Evolutionary conservation across 306 rosid species (phyloP), one percentile per base, ranked within the genome.

Genomic region (Fragaria ananassa): DNA sequence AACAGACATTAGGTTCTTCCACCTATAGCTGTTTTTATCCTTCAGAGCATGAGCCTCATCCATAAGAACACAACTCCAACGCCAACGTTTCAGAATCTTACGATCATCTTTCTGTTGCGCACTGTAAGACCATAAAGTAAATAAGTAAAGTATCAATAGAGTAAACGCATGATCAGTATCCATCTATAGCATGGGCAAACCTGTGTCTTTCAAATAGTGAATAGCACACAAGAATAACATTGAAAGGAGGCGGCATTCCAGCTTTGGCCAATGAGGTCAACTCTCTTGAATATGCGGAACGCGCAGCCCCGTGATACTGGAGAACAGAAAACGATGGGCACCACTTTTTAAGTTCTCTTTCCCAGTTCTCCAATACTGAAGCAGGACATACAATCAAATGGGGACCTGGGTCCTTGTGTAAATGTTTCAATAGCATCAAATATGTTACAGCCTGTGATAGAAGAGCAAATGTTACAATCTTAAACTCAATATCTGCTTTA

Each of bases 41-140:
- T 95, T 95, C 87, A 95, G 86, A 63, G 97, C 99, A 89, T 95
- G 99, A 66, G 99, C 99, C 86, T 95, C 97, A 19, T 95, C 97
- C 99, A 95, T 95, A 73, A 95, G 90, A 80, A 95, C 97, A 83
- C 97, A 90, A 81, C 99, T 95, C 97, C 97, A 95, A 61, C 71
- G 86, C 99, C 96, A 95, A 37, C 97, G 96, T 87, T 92, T 95
- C 78, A 95, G 87, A 77, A 88, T 81, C 86, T 87, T 95, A 37
- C 97, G 97, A 76, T 95, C 99, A 80, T 95, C 98, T 83, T 95
- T 95, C 87, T 95, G 98, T 85, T 90, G 97, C 65, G 92, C 80
- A 85, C 98, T 95, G 92, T 78, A 88, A 83, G 45, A 66, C 76
- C 80, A 75, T 69, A 70, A 76, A 81, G 67, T 62, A 53, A 80